phyloP scores from a whole-genome alignment of 1,284 basidiomycete species.

The Cutaneotrichosporon spelunceum region DNA sequence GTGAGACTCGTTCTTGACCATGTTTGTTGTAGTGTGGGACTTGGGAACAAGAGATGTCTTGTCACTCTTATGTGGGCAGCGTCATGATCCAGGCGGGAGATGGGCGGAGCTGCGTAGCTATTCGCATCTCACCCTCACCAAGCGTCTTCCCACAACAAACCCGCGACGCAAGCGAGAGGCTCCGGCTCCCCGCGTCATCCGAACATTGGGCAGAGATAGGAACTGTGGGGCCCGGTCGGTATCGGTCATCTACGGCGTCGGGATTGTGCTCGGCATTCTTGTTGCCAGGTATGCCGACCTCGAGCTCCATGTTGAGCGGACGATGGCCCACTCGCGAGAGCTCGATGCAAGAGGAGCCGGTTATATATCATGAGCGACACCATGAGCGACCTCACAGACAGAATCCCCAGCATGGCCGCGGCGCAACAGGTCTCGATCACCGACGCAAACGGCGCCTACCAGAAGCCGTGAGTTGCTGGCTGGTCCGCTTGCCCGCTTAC shows the following conservation, averaged over 20 bases:
- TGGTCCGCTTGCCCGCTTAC: not conserved
- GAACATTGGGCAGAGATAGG: not conserved
- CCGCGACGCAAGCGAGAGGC: too few species aligned
- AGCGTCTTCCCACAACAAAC: too few species aligned
- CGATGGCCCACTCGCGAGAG: not conserved
- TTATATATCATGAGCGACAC: not conserved
- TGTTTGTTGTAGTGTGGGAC: not conserved
- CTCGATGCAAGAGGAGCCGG: not conserved
- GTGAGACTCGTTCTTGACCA: slow-evolving; percentile 15
- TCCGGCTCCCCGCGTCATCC: not conserved
- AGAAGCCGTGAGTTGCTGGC: not conserved
- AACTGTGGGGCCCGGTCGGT: not conserved
- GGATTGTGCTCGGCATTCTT: not conserved
- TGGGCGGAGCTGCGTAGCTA: not conserved
- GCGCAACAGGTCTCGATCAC: slow-evolving; percentile 3
- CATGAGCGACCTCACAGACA: not conserved
- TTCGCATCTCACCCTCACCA: too few species aligned
- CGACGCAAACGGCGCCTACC: slow-evolving; percentile 4
- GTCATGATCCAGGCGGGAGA: not conserved
- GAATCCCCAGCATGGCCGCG: slow-evolving; percentile 4
- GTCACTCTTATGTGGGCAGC: not conserved
- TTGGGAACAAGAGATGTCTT: not conserved
- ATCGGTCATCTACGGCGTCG: not conserved
- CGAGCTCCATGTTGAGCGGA: not conserved
- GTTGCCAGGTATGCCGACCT: not conserved